These are phyloP conservation scores for Eutrema heterophyllum DNA, from an alignment of 345 rosid genomes.

Conservation along the genomic window DNA sequence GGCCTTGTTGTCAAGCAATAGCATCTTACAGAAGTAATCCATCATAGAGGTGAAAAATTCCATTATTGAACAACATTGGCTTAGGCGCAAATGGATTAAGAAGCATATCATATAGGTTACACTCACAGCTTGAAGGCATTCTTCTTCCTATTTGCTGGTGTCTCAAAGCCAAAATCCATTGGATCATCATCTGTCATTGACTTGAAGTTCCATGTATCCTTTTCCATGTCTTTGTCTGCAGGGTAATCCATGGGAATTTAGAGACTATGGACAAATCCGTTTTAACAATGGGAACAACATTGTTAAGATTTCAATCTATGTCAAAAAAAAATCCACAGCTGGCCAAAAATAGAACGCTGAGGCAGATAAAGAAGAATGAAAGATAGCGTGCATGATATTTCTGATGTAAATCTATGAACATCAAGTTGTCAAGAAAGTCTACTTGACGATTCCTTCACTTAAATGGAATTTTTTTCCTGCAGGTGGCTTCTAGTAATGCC, in stretches of 20 bases:
- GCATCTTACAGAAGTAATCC: background rate
- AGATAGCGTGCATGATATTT: background rate
- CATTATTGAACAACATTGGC: background rate
- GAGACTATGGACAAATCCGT: background rate
- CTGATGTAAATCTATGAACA: background rate
- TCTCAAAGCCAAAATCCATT: constrained; percentile 64
- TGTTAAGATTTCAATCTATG: constrained; percentile 7
- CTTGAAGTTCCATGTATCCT: constrained; percentile 73
- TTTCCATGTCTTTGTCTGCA: constrained; percentile 73
- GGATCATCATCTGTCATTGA: constrained; percentile 52
- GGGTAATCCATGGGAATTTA: constrained; percentile 1
- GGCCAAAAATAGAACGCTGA: background rate
- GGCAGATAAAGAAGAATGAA: background rate
- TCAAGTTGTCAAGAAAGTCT: constrained; percentile 2
- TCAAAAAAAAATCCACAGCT: background rate
- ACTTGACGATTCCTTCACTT: background rate
- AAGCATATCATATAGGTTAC: background rate
- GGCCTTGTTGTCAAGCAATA: constrained; percentile 4
- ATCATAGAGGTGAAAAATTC: background rate
- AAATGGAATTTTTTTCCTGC: background rate
- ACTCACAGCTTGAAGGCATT: constrained; percentile 75
- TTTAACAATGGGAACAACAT: background rate
- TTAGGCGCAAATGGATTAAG: background rate
- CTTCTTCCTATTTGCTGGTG: constrained; percentile 55
- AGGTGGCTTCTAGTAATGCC: background rate